Base-by-base conservation (phyloP, 2,329 filamentous ascomycete genomes). In the Dactylella cylindrospora region DNA sequence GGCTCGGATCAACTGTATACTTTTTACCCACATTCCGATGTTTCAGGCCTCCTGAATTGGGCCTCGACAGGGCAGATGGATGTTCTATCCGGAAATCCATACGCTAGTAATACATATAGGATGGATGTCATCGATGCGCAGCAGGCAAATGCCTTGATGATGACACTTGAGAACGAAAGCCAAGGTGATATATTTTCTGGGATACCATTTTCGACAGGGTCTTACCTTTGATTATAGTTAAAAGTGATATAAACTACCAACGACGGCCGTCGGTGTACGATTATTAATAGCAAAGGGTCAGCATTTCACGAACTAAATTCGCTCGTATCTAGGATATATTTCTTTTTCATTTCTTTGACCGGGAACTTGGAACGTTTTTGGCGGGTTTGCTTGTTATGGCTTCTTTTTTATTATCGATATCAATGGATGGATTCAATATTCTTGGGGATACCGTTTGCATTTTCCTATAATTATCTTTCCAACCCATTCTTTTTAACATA, bases 121-220 rank as follows among this genome's bases (percentile, higher is more conserved):
- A 64, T 64, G 59, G 59, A 64, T 35, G 52, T 64, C 20, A 64
- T 64, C 20, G 59, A 57, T 41, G 44, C 26, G 15, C 51, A 55
- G 32, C 51, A 64, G 23, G 51, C 50, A 45, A 64, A 64, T 52
- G 59, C 59, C 31, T 32, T 64, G 36, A 64, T 64, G 59, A 57
- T 57, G 51, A 22, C 44, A 22, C 59, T 64, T 44, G 59, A 64
- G 51, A 57, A 57, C 32, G 59, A 64, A 54, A 62, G 57, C 23
- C 57, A 62, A 62, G 57, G 57, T 62, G 57, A 62, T 62, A 62
- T 62, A 62, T 62, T 62, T 62, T 62, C 57, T 62, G 57, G 57
- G 57, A 62, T 62, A 32, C 57, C 57, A 50, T 62, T 62, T 50
- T 62, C 57, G 25, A 52, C 57, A 62, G 57, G 57, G 45, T 62